Percentiles rank a stretch among this genome's conserved stretches.
Evolutionary conservation across 2,329 filamentous ascomycete genomes (phyloP).

Genomic region (Madurella fahalii): DNA sequence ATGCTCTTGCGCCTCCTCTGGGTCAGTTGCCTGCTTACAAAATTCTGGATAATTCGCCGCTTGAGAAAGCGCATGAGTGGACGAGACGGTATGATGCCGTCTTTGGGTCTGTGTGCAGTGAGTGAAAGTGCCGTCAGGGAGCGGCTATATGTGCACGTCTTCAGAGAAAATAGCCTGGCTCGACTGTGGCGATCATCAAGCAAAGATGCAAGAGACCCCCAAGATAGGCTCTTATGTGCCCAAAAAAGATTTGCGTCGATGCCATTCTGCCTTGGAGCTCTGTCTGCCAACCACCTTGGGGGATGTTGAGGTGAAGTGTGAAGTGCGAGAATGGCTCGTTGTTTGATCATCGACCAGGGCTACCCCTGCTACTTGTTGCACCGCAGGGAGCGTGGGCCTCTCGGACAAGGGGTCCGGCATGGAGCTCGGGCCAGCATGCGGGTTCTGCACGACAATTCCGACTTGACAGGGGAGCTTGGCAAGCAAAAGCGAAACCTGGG

Average conservation of each 20-base stretch:
- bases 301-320: constrained; percentile 8
- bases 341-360: constrained; percentile 21
- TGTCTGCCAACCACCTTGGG: no score
- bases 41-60: no score
- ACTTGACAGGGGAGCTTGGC: background rate
- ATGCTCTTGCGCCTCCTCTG: no score
- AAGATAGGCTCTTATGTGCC: constrained; percentile 15
- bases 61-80: no score
- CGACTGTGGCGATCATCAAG: background rate
- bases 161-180: background rate
- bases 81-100: no score
- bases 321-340: constrained; percentile 5
- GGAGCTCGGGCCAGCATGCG: constrained; percentile 10
- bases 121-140: no score
- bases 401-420: background rate
- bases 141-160: no score
- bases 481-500: constrained; percentile 30
- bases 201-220: background rate
- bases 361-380: constrained; percentile 6
- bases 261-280: background rate
- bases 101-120: no score
- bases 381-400: constrained; percentile 9
- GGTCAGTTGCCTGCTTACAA: no score
- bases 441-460: constrained; percentile 7
- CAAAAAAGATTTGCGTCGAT: background rate